phyloP scores from a whole-genome alignment of 345 rosid genomes.

The Limnanthes douglasii region DNA sequence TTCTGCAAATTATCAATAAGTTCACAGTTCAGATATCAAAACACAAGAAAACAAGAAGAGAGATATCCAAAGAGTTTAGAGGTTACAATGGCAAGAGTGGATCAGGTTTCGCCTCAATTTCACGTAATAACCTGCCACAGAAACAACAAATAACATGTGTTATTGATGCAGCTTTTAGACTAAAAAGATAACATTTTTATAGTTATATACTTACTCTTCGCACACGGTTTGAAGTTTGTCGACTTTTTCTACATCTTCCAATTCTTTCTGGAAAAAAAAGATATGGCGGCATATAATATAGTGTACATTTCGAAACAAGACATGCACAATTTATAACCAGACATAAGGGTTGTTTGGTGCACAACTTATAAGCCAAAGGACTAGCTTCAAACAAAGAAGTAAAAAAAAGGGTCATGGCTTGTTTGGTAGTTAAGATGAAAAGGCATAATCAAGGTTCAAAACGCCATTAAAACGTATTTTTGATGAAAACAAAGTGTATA shows the following conservation, averaged over 20 bases:
- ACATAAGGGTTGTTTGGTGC: no score
- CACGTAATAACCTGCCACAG: slow-evolving; percentile 24
- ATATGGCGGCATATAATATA: not conserved
- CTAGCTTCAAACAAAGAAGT: no score
- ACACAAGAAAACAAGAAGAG: not conserved
- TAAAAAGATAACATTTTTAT: not conserved
- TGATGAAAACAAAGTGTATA: no score
- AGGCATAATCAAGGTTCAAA: no score
- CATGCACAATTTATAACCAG: no score
- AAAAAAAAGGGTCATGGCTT: no score
- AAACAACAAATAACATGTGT: slow-evolving; percentile 2
- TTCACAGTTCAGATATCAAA: slow-evolving; percentile 3
- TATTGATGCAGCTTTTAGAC: not conserved
- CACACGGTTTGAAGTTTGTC: slow-evolving; percentile 33
- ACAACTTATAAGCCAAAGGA: no score
- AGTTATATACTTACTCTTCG: slow-evolving; percentile 38
- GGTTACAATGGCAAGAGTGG: slow-evolving; percentile 53
- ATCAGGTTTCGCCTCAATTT: slow-evolving; percentile 29
- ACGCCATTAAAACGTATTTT: no score
- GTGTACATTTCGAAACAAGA: no score
- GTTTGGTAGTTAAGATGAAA: no score
- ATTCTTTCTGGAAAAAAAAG: slow-evolving; percentile 30
- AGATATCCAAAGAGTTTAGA: not conserved
- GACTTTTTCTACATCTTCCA: slow-evolving; percentile 35
- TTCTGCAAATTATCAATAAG: slow-evolving; percentile 26